Percentiles rank a stretch among this genome's conserved stretches.
These are phyloP conservation scores for Fomitopsis betulina DNA, from an alignment of 1,284 basidiomycete genomes.

Conservation along the genomic window DNA sequence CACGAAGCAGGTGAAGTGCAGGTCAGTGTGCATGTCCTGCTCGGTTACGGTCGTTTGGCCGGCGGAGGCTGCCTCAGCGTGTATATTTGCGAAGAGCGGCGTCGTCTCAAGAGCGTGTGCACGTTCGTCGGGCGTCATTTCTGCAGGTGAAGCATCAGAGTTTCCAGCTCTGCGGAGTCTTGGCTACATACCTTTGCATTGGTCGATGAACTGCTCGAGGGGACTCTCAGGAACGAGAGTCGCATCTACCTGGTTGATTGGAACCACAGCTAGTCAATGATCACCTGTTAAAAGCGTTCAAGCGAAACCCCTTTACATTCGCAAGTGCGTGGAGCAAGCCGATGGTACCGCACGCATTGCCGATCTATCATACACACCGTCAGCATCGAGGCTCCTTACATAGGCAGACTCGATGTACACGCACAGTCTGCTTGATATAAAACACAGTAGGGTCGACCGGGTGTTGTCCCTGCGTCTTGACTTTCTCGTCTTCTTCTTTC, in stretches of 20 bases:
- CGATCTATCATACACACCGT: slow-evolving; percentile 47
- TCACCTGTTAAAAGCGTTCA: no score
- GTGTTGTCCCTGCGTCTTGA: slow-evolving; percentile 42
- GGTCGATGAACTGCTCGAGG: slow-evolving; percentile 59
- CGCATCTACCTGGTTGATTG: slow-evolving; percentile 45
- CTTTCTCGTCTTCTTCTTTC: slow-evolving; percentile 51
- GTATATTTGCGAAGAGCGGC: slow-evolving; percentile 71
- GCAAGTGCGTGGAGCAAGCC: slow-evolving; percentile 78
- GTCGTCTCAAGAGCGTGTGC: slow-evolving; percentile 74
- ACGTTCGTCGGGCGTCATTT: slow-evolving; percentile 64
- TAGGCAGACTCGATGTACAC: background rate
- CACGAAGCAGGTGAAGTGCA: slow-evolving; percentile 87
- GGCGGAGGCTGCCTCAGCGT: slow-evolving; percentile 59
- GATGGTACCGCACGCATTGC: slow-evolving; percentile 88
- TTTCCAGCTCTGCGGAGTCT: slow-evolving; percentile 3
- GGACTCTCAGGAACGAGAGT: slow-evolving; percentile 50
- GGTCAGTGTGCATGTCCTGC: slow-evolving; percentile 54
- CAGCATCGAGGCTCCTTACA: background rate
- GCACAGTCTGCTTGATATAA: slow-evolving; percentile 77
- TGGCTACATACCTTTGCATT: slow-evolving; percentile 49
- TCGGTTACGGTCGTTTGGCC: slow-evolving; percentile 63
- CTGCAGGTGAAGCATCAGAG: slow-evolving; percentile 30
- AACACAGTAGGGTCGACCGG: slow-evolving; percentile 57
- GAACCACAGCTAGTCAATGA: background rate
- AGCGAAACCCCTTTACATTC: slow-evolving; percentile 51